These are phyloP conservation scores for Coccinonectria pachysandricola DNA, from an alignment of 2,329 filamentous ascomycete species.

Conservation along the genomic window DNA sequence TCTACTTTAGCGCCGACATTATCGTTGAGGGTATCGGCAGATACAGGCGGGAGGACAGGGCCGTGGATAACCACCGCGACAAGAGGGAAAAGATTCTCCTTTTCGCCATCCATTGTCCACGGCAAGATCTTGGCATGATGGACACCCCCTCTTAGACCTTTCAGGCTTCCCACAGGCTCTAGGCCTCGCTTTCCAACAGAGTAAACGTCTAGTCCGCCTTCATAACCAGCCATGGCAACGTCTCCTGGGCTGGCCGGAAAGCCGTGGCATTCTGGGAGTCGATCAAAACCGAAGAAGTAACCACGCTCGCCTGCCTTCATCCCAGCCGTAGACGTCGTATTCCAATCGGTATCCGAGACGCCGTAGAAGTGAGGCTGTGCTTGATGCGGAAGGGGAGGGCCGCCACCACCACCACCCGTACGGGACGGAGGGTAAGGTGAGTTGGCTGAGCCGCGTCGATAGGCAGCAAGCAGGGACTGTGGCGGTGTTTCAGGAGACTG, in stretches of 20 bases:
- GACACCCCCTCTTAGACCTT: slow-evolving; percentile 70
- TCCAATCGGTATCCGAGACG: slow-evolving; percentile 63
- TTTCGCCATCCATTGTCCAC: slow-evolving; percentile 47
- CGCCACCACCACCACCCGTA: no score
- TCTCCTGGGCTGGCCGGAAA: slow-evolving; percentile 41
- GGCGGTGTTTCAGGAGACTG: slow-evolving; percentile 31
- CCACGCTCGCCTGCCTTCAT: slow-evolving; percentile 57
- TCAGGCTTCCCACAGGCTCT: slow-evolving; percentile 59
- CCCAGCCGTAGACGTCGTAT: slow-evolving; percentile 44
- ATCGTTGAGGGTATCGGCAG: slow-evolving; percentile 28
- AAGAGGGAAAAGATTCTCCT: slow-evolving; percentile 54
- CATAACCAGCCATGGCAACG: slow-evolving; percentile 66
- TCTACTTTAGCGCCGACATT: slow-evolving; percentile 31
- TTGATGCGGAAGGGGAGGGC: slow-evolving; percentile 62
- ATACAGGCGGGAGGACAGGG: slow-evolving; percentile 44
- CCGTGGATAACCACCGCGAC: slow-evolving; percentile 75
- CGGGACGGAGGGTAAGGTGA: slow-evolving; percentile 38
- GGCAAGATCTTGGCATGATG: slow-evolving; percentile 74
- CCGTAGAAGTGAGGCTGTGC: slow-evolving; percentile 70
- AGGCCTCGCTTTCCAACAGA: slow-evolving; percentile 61
- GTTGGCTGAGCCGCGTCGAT: slow-evolving; percentile 39
- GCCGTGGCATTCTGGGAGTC: slow-evolving; percentile 39
- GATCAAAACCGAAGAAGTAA: slow-evolving; percentile 76
- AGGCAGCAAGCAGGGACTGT: slow-evolving; percentile 24
- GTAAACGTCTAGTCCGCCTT: slow-evolving; percentile 70